These are phyloP conservation scores for Boletus bicolor DNA, from an alignment of 768 basidiomycete species.

Conservation along the genomic window DNA sequence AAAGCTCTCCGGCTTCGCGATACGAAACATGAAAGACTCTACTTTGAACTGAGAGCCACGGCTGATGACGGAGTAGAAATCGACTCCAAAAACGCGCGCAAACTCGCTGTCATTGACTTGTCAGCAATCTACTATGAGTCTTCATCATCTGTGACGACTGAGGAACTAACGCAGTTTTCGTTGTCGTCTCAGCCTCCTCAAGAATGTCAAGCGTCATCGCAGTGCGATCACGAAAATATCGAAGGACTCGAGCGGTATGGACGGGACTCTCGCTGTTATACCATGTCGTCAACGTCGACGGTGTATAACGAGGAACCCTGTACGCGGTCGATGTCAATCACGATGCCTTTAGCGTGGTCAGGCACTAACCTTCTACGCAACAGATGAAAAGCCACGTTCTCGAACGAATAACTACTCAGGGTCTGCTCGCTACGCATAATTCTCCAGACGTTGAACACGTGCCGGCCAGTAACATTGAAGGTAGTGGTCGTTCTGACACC, in stretches of 20 bases:
- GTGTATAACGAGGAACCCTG: conserved; percentile 77
- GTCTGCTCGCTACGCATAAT: conserved; percentile 84
- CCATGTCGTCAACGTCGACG: conserved; percentile 62
- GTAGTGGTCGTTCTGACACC: conserved; percentile 70
- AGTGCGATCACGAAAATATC: conserved; percentile 64
- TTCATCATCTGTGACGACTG: neutral
- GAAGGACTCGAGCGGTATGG: conserved; percentile 53
- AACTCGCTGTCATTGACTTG: conserved; percentile 67
- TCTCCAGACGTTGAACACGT: conserved; percentile 91
- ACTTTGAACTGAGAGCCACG: conserved; percentile 99
- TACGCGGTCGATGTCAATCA: conserved; percentile 1
- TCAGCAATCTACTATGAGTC: neutral
- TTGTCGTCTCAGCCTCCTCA: conserved; percentile 75
- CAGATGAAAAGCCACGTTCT: conserved; percentile 83
- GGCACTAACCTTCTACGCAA: conserved; percentile 63
- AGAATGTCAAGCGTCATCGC: conserved; percentile 74
- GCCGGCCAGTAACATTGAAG: conserved; percentile 82
- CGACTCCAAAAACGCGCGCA: conserved; percentile 94
- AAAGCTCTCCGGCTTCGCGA: conserved; percentile 93
- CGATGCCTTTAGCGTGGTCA: neutral
- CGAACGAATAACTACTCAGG: conserved; percentile 79
- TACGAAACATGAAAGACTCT: conserved; percentile 97
- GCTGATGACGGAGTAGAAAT: conserved; percentile 92
- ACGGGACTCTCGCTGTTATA: conserved; percentile 56
- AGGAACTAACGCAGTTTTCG: conserved; percentile 77